Evolutionary conservation across 768 basidiomycete species (phyloP).

Genomic region (Termitomyces sp.): DNA sequence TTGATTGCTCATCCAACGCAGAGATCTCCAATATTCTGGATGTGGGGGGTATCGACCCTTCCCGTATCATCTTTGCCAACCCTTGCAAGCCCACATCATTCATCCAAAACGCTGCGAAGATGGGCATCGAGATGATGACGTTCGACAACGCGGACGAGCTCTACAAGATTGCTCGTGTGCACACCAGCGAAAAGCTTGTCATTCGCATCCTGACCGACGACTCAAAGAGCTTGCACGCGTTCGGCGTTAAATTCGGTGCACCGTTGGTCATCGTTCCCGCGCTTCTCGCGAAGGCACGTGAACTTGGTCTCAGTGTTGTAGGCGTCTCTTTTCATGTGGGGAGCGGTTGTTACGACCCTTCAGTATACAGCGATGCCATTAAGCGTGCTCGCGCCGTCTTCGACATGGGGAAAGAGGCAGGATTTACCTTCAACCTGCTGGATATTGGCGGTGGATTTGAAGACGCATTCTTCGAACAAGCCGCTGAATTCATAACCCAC

Average conservation of each 20-base stretch:
- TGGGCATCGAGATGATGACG: constrained; percentile 91
- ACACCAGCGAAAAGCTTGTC: constrained; percentile 83
- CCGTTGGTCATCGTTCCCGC: constrained; percentile 75
- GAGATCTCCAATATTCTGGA: constrained; percentile 83
- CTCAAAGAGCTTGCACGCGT: constrained; percentile 87
- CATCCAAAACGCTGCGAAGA: constrained; percentile 77
- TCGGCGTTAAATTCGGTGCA: constrained; percentile 95
- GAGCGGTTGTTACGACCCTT: constrained; percentile 94
- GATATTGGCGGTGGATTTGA: constrained; percentile 99
- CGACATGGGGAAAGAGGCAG: constrained; percentile 78
- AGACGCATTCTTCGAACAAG: constrained; percentile 77
- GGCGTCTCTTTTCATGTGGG: constrained; percentile 99
- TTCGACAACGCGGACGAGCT: constrained; percentile 98
- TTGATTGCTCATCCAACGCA: constrained; percentile 95
- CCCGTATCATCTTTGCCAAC: constrained; percentile 94
- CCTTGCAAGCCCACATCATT: constrained; percentile 97
- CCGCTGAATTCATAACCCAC: constrained; percentile 63
- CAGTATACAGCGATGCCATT: constrained; percentile 87
- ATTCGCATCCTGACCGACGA: constrained; percentile 97
- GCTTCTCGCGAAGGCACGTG: constrained; percentile 75
- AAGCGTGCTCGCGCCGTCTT: constrained; percentile 82
- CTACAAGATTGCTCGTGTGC: constrained; percentile 81
- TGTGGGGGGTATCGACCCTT: constrained; percentile 71
- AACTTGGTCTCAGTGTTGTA: constrained; percentile 79
- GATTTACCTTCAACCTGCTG: constrained; percentile 79